phyloP scores from a whole-genome alignment of 1,284 basidiomycete genomes.

The Pisolithus thermaeus region DNA sequence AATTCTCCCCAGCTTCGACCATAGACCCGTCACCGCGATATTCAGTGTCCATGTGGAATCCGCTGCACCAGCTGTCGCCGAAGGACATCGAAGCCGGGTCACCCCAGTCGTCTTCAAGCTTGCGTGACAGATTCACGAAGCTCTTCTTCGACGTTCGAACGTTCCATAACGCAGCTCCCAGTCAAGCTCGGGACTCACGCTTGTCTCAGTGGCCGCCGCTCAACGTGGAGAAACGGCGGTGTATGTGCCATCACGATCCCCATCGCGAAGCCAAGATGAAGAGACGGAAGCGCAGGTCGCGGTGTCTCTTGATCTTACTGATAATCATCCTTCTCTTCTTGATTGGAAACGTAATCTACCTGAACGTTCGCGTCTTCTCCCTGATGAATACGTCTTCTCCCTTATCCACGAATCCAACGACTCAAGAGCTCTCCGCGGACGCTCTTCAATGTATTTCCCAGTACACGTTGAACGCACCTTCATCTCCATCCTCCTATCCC shows the following conservation, averaged over 20 bases:
- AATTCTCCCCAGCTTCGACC: conserved; percentile 34
- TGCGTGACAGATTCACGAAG: conserved; percentile 33
- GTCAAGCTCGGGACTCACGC: conserved; percentile 25
- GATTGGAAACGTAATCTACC: conserved; percentile 35
- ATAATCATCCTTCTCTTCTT: conserved; percentile 39
- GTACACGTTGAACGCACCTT: conserved; percentile 42
- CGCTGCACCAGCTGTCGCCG: conserved; percentile 9
- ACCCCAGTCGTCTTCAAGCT: conserved; percentile 7
- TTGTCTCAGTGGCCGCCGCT: conserved; percentile 34
- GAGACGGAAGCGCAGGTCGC: conserved; percentile 28
- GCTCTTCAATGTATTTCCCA: conserved; percentile 43
- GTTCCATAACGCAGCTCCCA: conserved; percentile 15
- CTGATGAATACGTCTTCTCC: conserved; percentile 13
- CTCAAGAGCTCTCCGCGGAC: conserved; percentile 31
- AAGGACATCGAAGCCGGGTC: conserved; percentile 28
- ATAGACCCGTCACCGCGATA: conserved; percentile 15
- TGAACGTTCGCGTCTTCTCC: conserved; percentile 34
- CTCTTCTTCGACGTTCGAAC: conserved; percentile 34
- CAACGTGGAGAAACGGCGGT: conserved; percentile 34
- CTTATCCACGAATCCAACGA: conserved; percentile 15
- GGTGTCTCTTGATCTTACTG: conserved; percentile 30
- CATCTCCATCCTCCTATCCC: conserved; percentile 39
- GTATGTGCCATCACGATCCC: conserved; percentile 26
- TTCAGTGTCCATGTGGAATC: conserved; percentile 14
- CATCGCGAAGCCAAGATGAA: conserved; percentile 21